These are phyloP conservation scores for Dendrostoma leiphaemia DNA, from an alignment of 2,329 filamentous ascomycete genomes.

Conservation along the genomic window DNA sequence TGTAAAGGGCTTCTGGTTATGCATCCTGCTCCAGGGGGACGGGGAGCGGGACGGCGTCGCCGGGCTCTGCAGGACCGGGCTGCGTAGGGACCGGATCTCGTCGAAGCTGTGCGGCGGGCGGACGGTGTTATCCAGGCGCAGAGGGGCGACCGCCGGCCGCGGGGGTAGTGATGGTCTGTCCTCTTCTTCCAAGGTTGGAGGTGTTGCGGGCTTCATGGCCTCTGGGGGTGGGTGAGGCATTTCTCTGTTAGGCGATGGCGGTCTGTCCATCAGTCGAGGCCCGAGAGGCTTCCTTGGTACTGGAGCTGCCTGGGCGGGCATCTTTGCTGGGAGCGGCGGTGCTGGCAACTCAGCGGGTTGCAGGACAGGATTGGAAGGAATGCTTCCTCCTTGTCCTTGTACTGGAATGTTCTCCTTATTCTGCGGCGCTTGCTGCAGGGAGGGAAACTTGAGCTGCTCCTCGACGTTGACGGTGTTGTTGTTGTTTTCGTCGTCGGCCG, in stretches of 20 bases:
- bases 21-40: slow-evolving; percentile 33
- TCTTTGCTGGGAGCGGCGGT: background rate
- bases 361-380: background rate
- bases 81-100: background rate
- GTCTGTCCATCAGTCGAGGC: slow-evolving; percentile 12
- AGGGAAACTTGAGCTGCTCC: background rate
- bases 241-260: slow-evolving; percentile 7
- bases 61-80: background rate
- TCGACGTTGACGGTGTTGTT: background rate
- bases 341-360: slow-evolving; percentile 1
- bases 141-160: background rate
- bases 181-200: background rate
- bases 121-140: background rate
- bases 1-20: slow-evolving; percentile 31
- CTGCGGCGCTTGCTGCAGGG: background rate
- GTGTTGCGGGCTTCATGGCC: background rate
- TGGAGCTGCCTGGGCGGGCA: background rate
- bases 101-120: slow-evolving; percentile 6
- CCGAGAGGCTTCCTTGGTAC: slow-evolving; percentile 20
- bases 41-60: slow-evolving; percentile 29
- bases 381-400: slow-evolving; percentile 6
- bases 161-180: background rate
- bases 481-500: too few relatives aligned
- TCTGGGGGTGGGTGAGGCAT: background rate
- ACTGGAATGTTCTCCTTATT: slow-evolving; percentile 21